Conservation (phyloP, 2,329 filamentous ascomycete genomes). For the Trichothecium roseum region DNA sequence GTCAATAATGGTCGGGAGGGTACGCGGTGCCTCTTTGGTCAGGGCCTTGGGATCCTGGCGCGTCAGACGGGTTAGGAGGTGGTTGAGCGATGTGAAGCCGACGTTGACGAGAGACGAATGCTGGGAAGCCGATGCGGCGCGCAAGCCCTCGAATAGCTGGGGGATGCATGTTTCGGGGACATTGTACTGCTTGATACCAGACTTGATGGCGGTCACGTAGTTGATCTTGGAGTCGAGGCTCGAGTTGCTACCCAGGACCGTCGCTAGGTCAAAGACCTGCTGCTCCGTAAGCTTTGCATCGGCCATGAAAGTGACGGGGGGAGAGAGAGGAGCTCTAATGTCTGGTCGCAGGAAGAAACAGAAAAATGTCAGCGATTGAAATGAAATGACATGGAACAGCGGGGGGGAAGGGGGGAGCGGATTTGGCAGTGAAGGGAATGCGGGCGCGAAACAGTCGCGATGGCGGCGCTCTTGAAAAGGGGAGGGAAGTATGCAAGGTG, state of each 20-base stretch:
- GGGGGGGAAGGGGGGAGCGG: too few species aligned
- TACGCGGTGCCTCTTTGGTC: slow-evolving; percentile 57
- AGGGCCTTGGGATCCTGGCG: slow-evolving; percentile 73
- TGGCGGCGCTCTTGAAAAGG: too few species aligned
- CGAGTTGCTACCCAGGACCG: slow-evolving; percentile 48
- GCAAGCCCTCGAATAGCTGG: slow-evolving; percentile 73
- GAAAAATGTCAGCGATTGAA: background rate
- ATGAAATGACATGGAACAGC: background rate
- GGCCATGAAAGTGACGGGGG: slow-evolving; percentile 27
- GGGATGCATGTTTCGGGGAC: slow-evolving; percentile 66
- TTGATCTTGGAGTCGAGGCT: slow-evolving; percentile 61
- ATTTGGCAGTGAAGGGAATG: background rate
- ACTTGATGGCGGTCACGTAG: slow-evolving; percentile 67
- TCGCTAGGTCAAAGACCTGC: slow-evolving; percentile 44
- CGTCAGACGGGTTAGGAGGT: slow-evolving; percentile 75
- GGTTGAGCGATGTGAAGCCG: slow-evolving; percentile 78
- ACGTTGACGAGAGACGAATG: slow-evolving; percentile 70
- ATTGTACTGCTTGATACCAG: slow-evolving; percentile 84
- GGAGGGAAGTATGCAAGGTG: too few species aligned
- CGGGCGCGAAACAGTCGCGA: background rate
- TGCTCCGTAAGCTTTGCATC: slow-evolving; percentile 46
- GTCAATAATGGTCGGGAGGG: slow-evolving; percentile 68
- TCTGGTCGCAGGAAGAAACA: background rate
- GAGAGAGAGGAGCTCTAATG: slow-evolving; percentile 1
- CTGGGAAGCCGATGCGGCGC: slow-evolving; percentile 62